A percentile compares a stretch with the other conserved stretches of the same genome.
Evolutionary conservation across 148 eudicot species (phyloP).

Genomic region (Amaranthus hypochondriacus): DNA sequence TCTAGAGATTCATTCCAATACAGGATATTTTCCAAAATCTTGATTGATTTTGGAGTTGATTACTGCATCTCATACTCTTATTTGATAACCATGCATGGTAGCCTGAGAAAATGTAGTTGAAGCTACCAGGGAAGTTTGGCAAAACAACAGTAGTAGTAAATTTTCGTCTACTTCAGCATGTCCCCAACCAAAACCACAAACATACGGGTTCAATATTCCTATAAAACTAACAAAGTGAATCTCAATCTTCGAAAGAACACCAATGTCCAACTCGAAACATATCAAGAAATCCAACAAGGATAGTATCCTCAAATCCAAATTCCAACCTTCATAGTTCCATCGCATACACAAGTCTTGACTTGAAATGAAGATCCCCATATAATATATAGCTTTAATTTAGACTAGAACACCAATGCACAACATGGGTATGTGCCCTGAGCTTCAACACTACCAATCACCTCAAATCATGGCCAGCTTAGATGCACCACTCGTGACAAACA

Average conservation of each 20-base stretch:
- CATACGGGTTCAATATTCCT: neutral
- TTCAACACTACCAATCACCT: neutral
- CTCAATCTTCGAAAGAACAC: neutral
- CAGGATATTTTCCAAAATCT: neutral
- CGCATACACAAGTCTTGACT: too few relatives aligned
- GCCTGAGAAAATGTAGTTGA: neutral
- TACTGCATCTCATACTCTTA: neutral
- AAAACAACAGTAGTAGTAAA: neutral
- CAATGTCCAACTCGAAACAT: neutral
- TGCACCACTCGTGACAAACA: too few relatives aligned
- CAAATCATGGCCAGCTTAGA: neutral
- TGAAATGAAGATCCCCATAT: too few relatives aligned
- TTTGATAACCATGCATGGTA: neutral
- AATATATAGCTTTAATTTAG: too few relatives aligned
- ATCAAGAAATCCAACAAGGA: neutral
- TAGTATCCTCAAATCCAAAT: neutral
- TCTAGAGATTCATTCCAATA: neutral
- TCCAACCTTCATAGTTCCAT: neutral
- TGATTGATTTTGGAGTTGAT: neutral
- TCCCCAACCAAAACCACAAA: neutral
- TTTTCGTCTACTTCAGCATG: neutral
- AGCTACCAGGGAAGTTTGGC: neutral
- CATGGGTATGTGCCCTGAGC: neutral
- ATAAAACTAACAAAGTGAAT: neutral
- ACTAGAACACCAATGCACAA: too few relatives aligned